phyloP scores from a whole-genome alignment of 2,329 filamentous ascomycete genomes.

The Diplodia mutila region DNA sequence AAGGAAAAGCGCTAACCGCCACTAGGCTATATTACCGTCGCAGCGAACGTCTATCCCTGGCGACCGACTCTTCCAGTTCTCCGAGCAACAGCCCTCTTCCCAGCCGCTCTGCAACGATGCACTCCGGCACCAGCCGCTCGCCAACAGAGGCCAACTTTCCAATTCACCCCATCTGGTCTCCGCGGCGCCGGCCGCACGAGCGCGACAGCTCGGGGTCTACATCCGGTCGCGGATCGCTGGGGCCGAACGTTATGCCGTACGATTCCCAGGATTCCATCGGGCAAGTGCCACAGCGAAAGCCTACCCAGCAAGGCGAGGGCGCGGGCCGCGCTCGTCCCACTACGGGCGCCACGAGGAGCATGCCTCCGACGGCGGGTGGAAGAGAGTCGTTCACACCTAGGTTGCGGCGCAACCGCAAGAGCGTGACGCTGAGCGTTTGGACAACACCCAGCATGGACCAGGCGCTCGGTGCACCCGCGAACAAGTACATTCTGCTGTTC shows the following conservation, averaged over 20 bases:
- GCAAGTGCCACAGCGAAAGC: neutral
- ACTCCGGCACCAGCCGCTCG: conserved; percentile 42
- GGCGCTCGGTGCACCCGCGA: conserved; percentile 16
- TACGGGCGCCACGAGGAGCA: conserved; percentile 7
- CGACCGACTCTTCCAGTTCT: conserved; percentile 28
- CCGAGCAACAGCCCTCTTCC: conserved; percentile 34
- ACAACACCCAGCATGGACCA: conserved; percentile 17
- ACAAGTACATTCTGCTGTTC: conserved; percentile 21
- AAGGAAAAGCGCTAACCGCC: neutral
- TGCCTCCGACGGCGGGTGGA: conserved; percentile 7
- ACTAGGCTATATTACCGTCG: conserved; percentile 42
- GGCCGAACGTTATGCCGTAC: conserved; percentile 7
- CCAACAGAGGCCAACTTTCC: conserved; percentile 45
- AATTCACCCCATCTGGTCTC: conserved; percentile 40
- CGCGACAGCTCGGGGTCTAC: neutral
- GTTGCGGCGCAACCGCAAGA: conserved; percentile 20
- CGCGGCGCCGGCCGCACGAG: conserved; percentile 43
- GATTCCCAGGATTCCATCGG: conserved; percentile 13
- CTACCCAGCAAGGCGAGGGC: neutral
- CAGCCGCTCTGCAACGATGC: conserved; percentile 38
- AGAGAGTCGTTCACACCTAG: conserved; percentile 9
- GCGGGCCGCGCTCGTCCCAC: neutral
- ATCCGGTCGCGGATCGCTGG: neutral
- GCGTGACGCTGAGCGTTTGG: conserved; percentile 22
- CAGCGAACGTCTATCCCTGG: conserved; percentile 41